These are phyloP conservation scores for Fusarium paranaense DNA, from an alignment of 2,329 filamentous ascomycete species.

Conservation along the genomic window DNA sequence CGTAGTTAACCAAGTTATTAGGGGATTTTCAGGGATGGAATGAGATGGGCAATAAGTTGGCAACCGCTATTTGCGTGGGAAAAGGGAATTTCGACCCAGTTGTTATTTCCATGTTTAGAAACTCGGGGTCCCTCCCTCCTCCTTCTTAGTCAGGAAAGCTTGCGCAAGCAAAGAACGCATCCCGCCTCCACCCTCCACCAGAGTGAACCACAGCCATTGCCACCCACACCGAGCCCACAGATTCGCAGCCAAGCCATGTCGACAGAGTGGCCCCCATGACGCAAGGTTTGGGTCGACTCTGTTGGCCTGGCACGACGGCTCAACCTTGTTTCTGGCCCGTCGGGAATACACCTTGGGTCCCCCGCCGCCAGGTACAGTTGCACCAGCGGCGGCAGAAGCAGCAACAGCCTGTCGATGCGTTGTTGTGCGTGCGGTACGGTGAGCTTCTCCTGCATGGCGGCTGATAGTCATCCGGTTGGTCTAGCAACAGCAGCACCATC, in stretches of 20 bases:
- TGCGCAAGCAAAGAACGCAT: slow-evolving; percentile 28
- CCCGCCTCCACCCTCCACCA: slow-evolving; percentile 30
- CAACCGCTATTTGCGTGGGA: background rate
- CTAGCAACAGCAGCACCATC: slow-evolving; percentile 5
- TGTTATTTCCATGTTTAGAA: slow-evolving; percentile 1
- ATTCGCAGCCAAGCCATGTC: background rate
- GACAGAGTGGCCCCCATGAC: slow-evolving; percentile 16
- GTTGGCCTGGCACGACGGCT: slow-evolving; percentile 1
- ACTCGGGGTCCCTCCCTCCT: background rate
- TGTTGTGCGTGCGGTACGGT: background rate
- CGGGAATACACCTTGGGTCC: background rate
- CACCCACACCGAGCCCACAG: background rate
- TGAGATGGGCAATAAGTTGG: background rate
- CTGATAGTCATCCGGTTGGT: background rate
- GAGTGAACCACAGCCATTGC: slow-evolving; percentile 15
- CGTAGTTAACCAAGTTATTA: background rate
- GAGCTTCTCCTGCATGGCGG: slow-evolving; percentile 1
- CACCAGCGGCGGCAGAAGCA: background rate
- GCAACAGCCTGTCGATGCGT: background rate
- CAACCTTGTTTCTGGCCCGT: background rate
- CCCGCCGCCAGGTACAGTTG: background rate
- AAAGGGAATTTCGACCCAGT: background rate
- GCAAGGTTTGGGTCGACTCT: slow-evolving; percentile 5
- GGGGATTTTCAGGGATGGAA: background rate
- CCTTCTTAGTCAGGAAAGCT: slow-evolving; percentile 21